phyloP scores from a whole-genome alignment of 768 basidiomycete species.

The Mycena galopus region DNA sequence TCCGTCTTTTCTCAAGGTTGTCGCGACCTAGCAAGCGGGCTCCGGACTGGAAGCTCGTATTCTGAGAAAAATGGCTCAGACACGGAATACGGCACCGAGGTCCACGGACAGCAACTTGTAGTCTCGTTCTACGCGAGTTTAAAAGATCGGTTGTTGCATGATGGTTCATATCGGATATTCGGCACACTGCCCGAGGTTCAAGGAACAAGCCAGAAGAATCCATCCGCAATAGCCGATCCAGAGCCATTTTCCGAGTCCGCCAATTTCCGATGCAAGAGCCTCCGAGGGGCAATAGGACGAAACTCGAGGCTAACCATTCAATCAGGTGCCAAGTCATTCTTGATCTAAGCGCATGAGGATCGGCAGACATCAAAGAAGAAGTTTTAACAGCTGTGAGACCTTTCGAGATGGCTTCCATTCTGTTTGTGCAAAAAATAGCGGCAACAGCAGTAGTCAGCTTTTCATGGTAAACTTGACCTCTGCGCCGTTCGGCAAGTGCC shows the following conservation, averaged over 20 bases:
- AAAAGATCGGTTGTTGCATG: background rate
- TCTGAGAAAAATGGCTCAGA: background rate
- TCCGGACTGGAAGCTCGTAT: background rate
- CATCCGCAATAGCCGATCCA: background rate
- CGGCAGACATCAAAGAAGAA: background rate
- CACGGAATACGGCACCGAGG: too few species aligned
- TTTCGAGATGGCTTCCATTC: background rate
- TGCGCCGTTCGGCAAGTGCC: background rate
- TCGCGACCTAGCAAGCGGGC: too few species aligned
- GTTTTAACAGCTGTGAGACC: background rate
- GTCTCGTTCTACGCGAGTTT: background rate
- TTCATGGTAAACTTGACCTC: background rate
- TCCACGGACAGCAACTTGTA: background rate
- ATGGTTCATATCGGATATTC: too few species aligned
- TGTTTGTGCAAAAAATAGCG: background rate
- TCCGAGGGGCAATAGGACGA: background rate
- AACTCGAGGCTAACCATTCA: background rate
- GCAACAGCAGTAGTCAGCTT: background rate
- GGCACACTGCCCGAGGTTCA: too few species aligned
- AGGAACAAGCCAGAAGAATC: too few species aligned
- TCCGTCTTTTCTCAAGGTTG: too few species aligned
- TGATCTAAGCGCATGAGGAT: background rate
- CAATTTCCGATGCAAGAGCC: background rate
- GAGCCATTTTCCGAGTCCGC: background rate
- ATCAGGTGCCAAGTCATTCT: background rate